A percentile compares a stretch with the other conserved stretches of the same genome.
Conservation (phyloP, 2,329 filamentous ascomycete genomes). For the Fusarium oligoseptatum region DNA sequence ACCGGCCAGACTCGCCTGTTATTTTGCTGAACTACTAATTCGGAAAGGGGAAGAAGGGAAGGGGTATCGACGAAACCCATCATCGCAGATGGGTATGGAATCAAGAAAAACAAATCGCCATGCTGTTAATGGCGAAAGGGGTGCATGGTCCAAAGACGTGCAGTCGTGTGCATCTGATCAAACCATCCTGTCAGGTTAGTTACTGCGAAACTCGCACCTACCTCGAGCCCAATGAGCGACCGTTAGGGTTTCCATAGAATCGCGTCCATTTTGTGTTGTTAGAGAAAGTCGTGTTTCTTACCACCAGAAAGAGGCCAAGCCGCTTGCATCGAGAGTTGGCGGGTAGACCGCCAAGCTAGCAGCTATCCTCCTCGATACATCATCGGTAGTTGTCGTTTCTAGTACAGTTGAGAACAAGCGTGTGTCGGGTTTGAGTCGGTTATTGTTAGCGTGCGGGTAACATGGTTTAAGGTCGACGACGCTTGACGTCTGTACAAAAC, state of each 20-base stretch:
- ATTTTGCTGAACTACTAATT: conserved; percentile 26
- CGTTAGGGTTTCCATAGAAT: not conserved
- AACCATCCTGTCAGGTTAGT: conserved; percentile 40
- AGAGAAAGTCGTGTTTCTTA: conserved; percentile 38
- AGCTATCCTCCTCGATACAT: conserved; percentile 8
- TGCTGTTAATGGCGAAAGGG: conserved; percentile 7
- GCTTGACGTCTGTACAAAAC: conserved; percentile 61
- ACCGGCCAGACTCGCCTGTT: conserved; percentile 24
- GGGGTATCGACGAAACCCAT: conserved; percentile 44
- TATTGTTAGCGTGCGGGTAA: conserved; percentile 34
- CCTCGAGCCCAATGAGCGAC: conserved; percentile 9
- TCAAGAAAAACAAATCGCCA: conserved; percentile 24
- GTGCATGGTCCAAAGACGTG: not conserved
- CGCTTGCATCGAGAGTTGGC: conserved; percentile 9
- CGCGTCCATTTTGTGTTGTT: conserved; percentile 12
- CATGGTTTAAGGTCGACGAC: conserved; percentile 57
- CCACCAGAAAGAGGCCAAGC: conserved; percentile 33
- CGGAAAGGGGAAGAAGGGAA: conserved; percentile 21
- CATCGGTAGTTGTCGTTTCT: conserved; percentile 23
- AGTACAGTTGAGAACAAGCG: conserved; percentile 16
- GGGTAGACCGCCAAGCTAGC: not conserved
- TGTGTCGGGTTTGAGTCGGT: conserved; percentile 15
- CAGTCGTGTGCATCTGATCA: conserved; percentile 14
- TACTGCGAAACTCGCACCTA: conserved; percentile 30
- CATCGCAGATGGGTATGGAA: conserved; percentile 24